phyloP scores from a whole-genome alignment of 371 early-diverging fungal genomes.

The Blastocladiella emersonii region DNA sequence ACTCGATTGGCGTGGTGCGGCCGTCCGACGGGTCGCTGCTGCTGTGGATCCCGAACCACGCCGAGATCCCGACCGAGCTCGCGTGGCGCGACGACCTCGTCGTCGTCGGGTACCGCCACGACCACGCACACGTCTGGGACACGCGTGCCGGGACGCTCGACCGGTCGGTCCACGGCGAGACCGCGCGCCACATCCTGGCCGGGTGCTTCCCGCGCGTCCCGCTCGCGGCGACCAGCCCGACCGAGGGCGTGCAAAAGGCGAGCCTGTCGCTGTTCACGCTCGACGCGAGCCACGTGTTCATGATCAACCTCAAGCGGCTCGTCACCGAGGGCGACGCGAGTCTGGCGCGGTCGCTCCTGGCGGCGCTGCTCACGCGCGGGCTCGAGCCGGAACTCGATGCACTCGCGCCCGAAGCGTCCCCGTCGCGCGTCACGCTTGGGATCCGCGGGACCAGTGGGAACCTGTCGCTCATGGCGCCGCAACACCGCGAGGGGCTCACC shows the following conservation, averaged over 20 bases:
- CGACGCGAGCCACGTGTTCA: background rate
- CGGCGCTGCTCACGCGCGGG: background rate
- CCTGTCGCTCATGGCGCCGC: conserved; percentile 39
- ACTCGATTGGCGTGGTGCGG: background rate
- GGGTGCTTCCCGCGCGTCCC: background rate
- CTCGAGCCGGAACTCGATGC: background rate
- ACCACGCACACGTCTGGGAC: background rate
- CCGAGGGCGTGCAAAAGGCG: background rate
- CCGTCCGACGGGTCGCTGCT: background rate
- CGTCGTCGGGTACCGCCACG: background rate
- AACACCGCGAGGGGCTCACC: conserved; percentile 17
- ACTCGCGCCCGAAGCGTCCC: background rate
- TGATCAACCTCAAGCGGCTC: background rate
- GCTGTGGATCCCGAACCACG: background rate
- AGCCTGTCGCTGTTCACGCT: background rate
- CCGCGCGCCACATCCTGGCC: background rate
- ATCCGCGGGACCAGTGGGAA: conserved; percentile 27
- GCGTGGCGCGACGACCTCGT: conserved; percentile 1
- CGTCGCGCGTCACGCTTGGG: conserved; percentile 1
- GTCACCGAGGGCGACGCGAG: background rate
- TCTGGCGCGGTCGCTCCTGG: background rate
- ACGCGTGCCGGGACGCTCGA: background rate
- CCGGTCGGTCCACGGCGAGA: background rate
- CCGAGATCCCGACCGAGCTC: background rate
- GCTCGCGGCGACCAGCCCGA: background rate